Evolutionary conservation across 1,284 basidiomycete species (phyloP).

Genomic region (Cutaneotrichosporon cavernicola): DNA sequence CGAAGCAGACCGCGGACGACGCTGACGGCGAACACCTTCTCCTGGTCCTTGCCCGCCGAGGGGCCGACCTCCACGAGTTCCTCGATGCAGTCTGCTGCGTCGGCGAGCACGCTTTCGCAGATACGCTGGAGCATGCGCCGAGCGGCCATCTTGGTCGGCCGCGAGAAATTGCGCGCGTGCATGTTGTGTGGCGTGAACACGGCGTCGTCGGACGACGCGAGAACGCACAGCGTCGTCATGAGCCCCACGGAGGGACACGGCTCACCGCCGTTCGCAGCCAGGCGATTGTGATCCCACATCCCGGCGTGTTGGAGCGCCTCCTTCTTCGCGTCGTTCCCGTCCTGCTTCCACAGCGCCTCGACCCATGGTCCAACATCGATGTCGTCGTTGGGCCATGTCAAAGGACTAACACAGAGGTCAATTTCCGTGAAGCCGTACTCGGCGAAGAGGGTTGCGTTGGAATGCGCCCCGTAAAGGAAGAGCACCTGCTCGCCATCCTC

Average conservation of each 20-base stretch:
- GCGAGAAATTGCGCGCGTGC: conserved; percentile 18
- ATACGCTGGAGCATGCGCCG: conserved; percentile 16
- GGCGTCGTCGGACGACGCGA: conserved; percentile 16
- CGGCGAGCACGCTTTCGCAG: conserved; percentile 21
- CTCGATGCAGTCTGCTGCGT: conserved; percentile 15
- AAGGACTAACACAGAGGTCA: conserved; percentile 36
- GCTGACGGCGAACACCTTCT: conserved; percentile 11
- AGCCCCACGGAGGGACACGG: conserved; percentile 22
- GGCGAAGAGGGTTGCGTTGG: conserved; percentile 69
- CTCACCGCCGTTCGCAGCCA: conserved; percentile 23
- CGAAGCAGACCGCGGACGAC: conserved; percentile 19
- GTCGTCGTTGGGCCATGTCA: conserved; percentile 52
- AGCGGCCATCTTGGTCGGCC: conserved; percentile 16
- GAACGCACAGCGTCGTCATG: conserved; percentile 23
- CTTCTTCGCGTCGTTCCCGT: conserved; percentile 19
- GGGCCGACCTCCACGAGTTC: conserved; percentile 15
- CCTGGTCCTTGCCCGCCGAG: conserved; percentile 9
- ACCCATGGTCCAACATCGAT: conserved; percentile 64
- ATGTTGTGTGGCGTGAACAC: conserved; percentile 12
- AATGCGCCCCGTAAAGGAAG: conserved; percentile 72
- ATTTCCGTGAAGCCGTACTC: conserved; percentile 77
- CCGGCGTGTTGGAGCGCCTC: conserved; percentile 22
- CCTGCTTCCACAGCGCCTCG: conserved; percentile 54
- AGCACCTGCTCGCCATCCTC: conserved; percentile 63
- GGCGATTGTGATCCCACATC: conserved; percentile 26